Conservation (phyloP, 768 basidiomycete genomes). For the Cystofilobasidium ferigula region DNA sequence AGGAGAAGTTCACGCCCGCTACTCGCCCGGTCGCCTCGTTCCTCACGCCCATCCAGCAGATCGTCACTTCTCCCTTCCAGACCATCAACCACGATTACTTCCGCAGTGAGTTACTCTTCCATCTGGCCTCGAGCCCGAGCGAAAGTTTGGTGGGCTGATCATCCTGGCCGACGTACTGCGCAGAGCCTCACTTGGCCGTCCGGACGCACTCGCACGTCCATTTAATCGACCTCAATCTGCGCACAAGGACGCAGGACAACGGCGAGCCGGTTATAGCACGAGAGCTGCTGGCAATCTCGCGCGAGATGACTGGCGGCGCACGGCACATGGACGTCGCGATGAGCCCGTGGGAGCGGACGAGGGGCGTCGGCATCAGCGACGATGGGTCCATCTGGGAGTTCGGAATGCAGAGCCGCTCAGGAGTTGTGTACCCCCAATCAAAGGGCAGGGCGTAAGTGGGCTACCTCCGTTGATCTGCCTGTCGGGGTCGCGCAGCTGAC, state of each 20-base stretch:
- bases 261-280: neutral
- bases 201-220: conserved; percentile 4
- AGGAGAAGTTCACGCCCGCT: conserved; percentile 13
- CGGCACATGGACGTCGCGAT: conserved; percentile 20
- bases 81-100: neutral
- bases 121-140: no score
- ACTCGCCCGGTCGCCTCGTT: conserved; percentile 6
- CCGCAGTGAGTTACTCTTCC: neutral
- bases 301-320: neutral
- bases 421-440: neutral
- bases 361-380: conserved; percentile 13
- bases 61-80: conserved; percentile 12
- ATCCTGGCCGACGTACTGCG: neutral
- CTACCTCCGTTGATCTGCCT: neutral
- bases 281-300: conserved; percentile 5
- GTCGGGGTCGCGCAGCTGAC: no score
- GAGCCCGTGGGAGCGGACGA: conserved; percentile 3
- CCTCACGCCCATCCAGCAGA: conserved; percentile 20
- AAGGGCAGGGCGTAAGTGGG: conserved; percentile 11
- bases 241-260: neutral
- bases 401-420: neutral
- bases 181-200: conserved; percentile 13
- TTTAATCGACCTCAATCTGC: conserved; percentile 6
- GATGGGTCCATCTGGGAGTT: conserved; percentile 20
- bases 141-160: neutral